These are phyloP conservation scores for Boletus rubroflammeus DNA, from an alignment of 768 basidiomycete species.

Conservation along the genomic window DNA sequence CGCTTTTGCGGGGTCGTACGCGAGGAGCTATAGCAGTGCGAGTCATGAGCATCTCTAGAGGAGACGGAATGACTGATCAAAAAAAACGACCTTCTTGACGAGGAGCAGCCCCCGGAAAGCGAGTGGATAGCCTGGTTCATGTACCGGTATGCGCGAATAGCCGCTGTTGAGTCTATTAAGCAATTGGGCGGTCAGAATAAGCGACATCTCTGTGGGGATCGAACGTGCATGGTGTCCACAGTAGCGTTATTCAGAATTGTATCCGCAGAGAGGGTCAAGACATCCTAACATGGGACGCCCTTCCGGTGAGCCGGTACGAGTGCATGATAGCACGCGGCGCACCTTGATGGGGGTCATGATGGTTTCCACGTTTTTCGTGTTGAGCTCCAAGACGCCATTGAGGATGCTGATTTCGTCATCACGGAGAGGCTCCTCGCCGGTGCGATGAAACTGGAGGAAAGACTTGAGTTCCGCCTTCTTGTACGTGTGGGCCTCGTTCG, in stretches of 20 bases:
- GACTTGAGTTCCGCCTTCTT: slow-evolving; percentile 80
- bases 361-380: slow-evolving; percentile 66
- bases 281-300: slow-evolving; percentile 49
- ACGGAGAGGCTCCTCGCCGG: slow-evolving; percentile 67
- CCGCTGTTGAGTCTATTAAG: slow-evolving; percentile 63
- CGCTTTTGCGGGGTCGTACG: slow-evolving; percentile 81
- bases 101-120: slow-evolving; percentile 81
- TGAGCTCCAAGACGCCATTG: slow-evolving; percentile 76
- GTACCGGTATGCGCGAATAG: slow-evolving; percentile 90
- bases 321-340: neutral
- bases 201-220: neutral
- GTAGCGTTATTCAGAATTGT: slow-evolving; percentile 73
- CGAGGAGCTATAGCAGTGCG: slow-evolving; percentile 55
- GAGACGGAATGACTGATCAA: neutral
- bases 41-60: neutral
- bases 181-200: slow-evolving; percentile 8
- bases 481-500: slow-evolving; percentile 68
- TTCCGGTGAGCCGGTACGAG: neutral
- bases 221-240: slow-evolving; percentile 69
- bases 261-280: slow-evolving; percentile 75
- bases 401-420: slow-evolving; percentile 82
- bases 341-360: slow-evolving; percentile 85
- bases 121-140: slow-evolving; percentile 61
- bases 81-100: slow-evolving; percentile 65
- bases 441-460: slow-evolving; percentile 76